phyloP scores from a whole-genome alignment of 768 basidiomycete species.

The Gelatoporia subvermispora region DNA sequence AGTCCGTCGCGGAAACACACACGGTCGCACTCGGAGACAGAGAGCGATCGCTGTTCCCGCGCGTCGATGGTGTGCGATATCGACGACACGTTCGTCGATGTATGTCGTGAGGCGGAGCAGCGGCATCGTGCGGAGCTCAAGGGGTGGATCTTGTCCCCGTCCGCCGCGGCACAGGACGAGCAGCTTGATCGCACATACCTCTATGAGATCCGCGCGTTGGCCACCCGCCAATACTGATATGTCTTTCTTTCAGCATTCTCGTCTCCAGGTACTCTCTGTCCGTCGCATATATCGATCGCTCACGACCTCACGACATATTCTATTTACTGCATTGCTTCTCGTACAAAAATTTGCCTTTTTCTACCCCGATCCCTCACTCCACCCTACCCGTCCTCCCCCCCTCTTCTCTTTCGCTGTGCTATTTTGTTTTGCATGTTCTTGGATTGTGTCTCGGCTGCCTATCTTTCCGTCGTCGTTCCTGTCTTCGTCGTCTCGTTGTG shows the following conservation, averaged over 20 bases:
- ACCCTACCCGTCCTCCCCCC: slow-evolving; percentile 15
- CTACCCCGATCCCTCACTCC: neutral
- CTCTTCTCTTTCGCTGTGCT: slow-evolving; percentile 20
- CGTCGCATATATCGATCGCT: slow-evolving; percentile 5
- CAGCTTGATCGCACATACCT: slow-evolving; percentile 61
- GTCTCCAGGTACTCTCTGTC: slow-evolving; percentile 2
- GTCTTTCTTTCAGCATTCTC: neutral
- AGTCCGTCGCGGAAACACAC: slow-evolving; percentile 60
- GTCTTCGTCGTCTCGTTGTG: slow-evolving; percentile 9
- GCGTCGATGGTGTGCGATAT: slow-evolving; percentile 77
- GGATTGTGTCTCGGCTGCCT: neutral
- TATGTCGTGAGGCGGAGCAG: slow-evolving; percentile 73
- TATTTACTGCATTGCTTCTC: neutral
- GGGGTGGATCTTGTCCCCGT: slow-evolving; percentile 53
- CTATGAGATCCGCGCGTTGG: slow-evolving; percentile 80
- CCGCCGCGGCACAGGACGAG: slow-evolving; percentile 19
- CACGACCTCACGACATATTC: too few relatives aligned
- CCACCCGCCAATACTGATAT: slow-evolving; percentile 73
- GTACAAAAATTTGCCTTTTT: neutral
- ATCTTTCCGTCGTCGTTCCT: slow-evolving; percentile 2
- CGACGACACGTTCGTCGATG: slow-evolving; percentile 67
- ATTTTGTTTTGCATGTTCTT: slow-evolving; percentile 5
- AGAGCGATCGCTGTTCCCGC: slow-evolving; percentile 75
- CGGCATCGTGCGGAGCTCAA: slow-evolving; percentile 82
- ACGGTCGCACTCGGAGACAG: slow-evolving; percentile 68